phyloP scores from a whole-genome alignment of 352 stramenopile species.

The Salisapilia sapeloensis region DNA sequence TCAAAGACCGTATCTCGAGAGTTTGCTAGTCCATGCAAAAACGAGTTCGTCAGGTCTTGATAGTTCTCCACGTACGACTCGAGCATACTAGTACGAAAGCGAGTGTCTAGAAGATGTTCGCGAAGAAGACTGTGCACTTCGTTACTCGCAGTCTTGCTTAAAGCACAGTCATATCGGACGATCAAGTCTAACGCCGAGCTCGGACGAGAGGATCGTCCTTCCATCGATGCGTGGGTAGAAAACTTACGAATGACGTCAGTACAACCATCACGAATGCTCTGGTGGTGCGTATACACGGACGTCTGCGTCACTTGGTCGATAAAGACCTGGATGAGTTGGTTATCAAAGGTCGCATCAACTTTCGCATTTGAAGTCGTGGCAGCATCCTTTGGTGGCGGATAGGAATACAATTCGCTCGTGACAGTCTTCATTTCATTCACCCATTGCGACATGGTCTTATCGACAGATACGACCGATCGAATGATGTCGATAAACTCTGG shows the following conservation, averaged over 20 bases:
- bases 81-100: conserved; percentile 58
- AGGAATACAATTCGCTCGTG: too few species aligned
- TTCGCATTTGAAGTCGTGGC: too few species aligned
- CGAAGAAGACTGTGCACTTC: conserved; percentile 42
- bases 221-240: conserved; percentile 7
- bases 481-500: too few species aligned
- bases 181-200: conserved; percentile 27
- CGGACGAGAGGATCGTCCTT: conserved; percentile 1
- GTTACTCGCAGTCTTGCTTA: conserved; percentile 39
- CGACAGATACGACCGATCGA: too few species aligned
- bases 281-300: conserved; percentile 22
- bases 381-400: too few species aligned
- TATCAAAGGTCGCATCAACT: too few species aligned
- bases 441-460: too few species aligned
- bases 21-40: conserved; percentile 62
- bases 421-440: too few species aligned
- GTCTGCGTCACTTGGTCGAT: conserved; percentile 42
- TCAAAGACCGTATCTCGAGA: conserved; percentile 79
- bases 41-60: conserved; percentile 50
- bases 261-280: conserved; percentile 48
- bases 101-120: conserved; percentile 57
- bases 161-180: conserved; percentile 47
- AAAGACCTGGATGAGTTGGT: conserved; percentile 66
- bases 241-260: conserved; percentile 26
- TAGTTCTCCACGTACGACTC: conserved; percentile 62